Evolutionary conservation across 2,329 filamentous ascomycete species (phyloP), one percentile per base, ranked within the genome.

Genomic region (Coleophoma eucalyptorum): DNA sequence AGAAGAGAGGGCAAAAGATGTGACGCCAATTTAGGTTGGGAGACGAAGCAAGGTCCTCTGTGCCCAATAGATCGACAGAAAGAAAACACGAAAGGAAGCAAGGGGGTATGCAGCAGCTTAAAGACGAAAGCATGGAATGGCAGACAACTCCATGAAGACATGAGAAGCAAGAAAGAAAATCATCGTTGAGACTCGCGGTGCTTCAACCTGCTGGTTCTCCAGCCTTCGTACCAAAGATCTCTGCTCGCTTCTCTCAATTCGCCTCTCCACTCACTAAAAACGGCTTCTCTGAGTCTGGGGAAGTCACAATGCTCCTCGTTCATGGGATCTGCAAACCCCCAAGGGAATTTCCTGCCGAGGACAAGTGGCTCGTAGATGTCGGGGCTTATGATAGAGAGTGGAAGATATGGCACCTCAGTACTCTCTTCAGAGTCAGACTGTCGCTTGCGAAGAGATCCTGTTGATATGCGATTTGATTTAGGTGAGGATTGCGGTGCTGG

Each of bases 251-350:
- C 90, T 54, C 93, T 87, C 53, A 99, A 77, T 66, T 99, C 94
- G 41, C 81, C 81, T 46, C 93, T 87, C 94, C 94, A 99, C 65
- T 97, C 93, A 58, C 77, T 84, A 69, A 99, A 99, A 32, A 99
- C 89, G 7, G 87, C 86, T 53, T 97, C 92, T 72, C 94, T 94
- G 59, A 99, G 79, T 55, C 87, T 86, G 50, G 88, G 77, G 68
- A 97, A 99, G 70, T 99, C 94, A 72, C 94, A 99, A 72, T 99
- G 94, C 61, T 89, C 83, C 31, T 85, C 78, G 63, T 97, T 86
- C 74, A 94, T 92, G 0, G 94, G 94, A 65, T 97, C 90, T 4
- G 94, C 94, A 61, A 97, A 95, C 6, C 94, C 94, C 94, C 94
- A 99, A 0, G 94, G 89, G 67, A 97, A 99, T 57, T 87, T 86